These are phyloP conservation scores for Sugiyamaella pinicola DNA, from an alignment of 1,139 yeast species.

Conservation along the genomic window DNA sequence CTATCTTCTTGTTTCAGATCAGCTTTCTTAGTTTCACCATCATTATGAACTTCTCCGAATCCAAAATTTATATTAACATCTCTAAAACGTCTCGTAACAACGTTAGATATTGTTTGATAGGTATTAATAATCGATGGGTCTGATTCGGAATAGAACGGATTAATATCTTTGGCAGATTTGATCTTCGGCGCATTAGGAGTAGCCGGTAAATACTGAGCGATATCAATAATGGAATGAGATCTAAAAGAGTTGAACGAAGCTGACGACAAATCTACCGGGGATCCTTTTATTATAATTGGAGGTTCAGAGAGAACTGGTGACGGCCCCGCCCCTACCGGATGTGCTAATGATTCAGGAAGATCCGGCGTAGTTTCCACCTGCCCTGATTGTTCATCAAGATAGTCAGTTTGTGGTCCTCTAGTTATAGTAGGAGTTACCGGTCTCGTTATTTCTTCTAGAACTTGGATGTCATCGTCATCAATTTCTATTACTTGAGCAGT, in stretches of 20 bases:
- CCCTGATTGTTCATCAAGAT: neutral
- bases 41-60: slow-evolving; percentile 20
- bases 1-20: neutral
- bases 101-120: slow-evolving; percentile 24
- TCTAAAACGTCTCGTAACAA: slow-evolving; percentile 18
- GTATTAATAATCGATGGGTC: slow-evolving; percentile 13
- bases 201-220: slow-evolving; percentile 13
- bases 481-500: slow-evolving; percentile 7
- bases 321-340: no score
- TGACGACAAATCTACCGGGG: neutral
- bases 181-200: slow-evolving; percentile 17
- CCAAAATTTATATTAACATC: slow-evolving; percentile 24
- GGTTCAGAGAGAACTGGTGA: no score
- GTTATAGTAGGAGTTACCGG: neutral
- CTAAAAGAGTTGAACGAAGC: neutral
- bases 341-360: neutral
- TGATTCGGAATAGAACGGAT: slow-evolving; percentile 24
- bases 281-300: no score
- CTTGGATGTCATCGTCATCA: slow-evolving; percentile 14
- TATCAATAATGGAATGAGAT: slow-evolving; percentile 4
- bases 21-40: neutral
- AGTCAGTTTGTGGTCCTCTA: slow-evolving; percentile 1
- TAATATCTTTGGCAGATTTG: slow-evolving; percentile 22
- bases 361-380: neutral
- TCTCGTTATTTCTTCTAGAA: slow-evolving; percentile 3